Percentiles rank a stretch among this genome's conserved stretches.
Evolutionary conservation across 169 alveolate genomes (phyloP).

Genomic region (Plasmodium ovale): DNA sequence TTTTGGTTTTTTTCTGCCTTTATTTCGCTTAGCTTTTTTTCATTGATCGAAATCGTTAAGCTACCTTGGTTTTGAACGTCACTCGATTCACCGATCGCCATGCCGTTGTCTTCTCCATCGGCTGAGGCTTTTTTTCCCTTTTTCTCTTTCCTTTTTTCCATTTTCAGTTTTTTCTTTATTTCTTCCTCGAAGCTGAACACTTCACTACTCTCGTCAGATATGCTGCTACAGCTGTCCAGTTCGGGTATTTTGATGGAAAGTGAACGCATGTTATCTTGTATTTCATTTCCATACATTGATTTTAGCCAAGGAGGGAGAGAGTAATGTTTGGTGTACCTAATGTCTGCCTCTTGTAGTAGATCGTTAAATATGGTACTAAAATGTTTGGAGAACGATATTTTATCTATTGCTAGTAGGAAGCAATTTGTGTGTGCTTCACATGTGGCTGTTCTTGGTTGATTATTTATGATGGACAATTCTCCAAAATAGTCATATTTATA

Average conservation of each 20-base stretch:
- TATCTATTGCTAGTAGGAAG: constrained; percentile 72
- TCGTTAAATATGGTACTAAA: constrained; percentile 61
- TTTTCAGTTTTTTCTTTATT: constrained; percentile 44
- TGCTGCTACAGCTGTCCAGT: constrained; percentile 40
- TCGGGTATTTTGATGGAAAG: constrained; percentile 51
- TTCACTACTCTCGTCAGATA: constrained; percentile 56
- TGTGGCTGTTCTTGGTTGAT: constrained; percentile 71
- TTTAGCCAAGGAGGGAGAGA: constrained; percentile 72
- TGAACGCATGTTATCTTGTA: constrained; percentile 10
- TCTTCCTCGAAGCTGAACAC: constrained; percentile 57
- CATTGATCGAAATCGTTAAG: constrained; percentile 13
- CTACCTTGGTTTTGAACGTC: constrained; percentile 3
- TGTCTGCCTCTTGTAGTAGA: constrained; percentile 69
- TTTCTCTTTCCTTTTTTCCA: constrained; percentile 27
- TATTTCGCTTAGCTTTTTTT: constrained; percentile 27
- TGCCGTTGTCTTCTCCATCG: background rate
- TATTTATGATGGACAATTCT: constrained; percentile 67
- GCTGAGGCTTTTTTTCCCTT: constrained; percentile 4
- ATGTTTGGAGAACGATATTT: constrained; percentile 24
- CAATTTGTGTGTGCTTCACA: constrained; percentile 76
- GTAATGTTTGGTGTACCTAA: constrained; percentile 57
- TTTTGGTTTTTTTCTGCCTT: constrained; percentile 35
- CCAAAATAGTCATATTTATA: constrained; percentile 75
- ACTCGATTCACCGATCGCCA: background rate
- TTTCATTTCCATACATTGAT: constrained; percentile 46